Percentiles rank a stretch among this genome's conserved stretches.
Evolutionary conservation across 2,329 filamentous ascomycete species (phyloP).

Genomic region (Ceratocystis albifundus): DNA sequence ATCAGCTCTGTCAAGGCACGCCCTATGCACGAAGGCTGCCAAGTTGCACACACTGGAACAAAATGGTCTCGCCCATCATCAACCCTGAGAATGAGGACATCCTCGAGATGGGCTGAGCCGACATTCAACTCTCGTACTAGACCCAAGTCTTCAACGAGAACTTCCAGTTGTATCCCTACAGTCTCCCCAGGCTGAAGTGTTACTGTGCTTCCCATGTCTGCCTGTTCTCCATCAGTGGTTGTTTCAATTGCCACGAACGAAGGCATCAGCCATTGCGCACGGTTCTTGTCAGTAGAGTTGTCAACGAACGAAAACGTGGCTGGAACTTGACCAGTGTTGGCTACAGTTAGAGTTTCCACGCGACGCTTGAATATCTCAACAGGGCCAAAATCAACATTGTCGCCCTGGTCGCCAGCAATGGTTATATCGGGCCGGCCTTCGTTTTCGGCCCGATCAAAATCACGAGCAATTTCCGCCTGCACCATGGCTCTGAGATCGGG

Average conservation of each 20-base stretch:
- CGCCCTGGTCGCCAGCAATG: slow-evolving; percentile 60
- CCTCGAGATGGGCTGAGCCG: slow-evolving; percentile 55
- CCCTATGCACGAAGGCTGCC: slow-evolving; percentile 73
- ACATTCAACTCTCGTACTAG: slow-evolving; percentile 63
- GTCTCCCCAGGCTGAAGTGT: slow-evolving; percentile 78
- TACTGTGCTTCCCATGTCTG: slow-evolving; percentile 39
- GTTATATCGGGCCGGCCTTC: slow-evolving; percentile 75
- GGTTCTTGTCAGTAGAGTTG: slow-evolving; percentile 42
- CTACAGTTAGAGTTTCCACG: slow-evolving; percentile 62
- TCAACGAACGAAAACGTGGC: slow-evolving; percentile 74
- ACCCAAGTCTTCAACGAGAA: slow-evolving; percentile 51
- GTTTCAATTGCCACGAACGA: slow-evolving; percentile 43
- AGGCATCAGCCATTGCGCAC: slow-evolving; percentile 58
- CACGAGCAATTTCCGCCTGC: slow-evolving; percentile 74
- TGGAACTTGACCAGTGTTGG: slow-evolving; percentile 76
- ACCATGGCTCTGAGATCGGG: slow-evolving; percentile 73
- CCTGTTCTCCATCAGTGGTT: slow-evolving; percentile 30
- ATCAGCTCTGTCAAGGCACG: slow-evolving; percentile 82
- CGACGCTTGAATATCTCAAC: slow-evolving; percentile 58
- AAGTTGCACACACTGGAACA: slow-evolving; percentile 64
- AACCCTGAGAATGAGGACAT: slow-evolving; percentile 78
- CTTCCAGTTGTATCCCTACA: slow-evolving; percentile 54
- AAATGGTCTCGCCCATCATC: slow-evolving; percentile 82
- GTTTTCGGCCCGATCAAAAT: slow-evolving; percentile 84
- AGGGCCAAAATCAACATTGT: slow-evolving; percentile 67